Base-by-base conservation (phyloP, 2,329 filamentous ascomycete genomes). In the Verticillium albo-atrum region DNA sequence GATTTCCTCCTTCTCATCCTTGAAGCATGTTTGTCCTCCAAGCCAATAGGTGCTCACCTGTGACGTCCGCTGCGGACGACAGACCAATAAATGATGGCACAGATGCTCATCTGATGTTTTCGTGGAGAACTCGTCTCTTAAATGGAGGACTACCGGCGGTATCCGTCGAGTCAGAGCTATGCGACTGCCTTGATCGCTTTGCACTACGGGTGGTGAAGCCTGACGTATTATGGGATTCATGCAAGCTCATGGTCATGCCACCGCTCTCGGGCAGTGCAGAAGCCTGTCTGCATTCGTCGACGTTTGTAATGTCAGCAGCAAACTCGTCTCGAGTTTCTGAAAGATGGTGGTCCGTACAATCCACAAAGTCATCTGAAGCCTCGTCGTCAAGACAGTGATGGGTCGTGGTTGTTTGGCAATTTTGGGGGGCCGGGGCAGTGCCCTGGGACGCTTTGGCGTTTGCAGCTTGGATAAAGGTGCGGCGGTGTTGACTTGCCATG, bases 381-480 rank as follows among this genome's bases (percentile, higher is more conserved):
- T 28, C 51, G 6, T 54, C 27, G 27, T 54, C 26, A 6, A 30
- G 27, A 54, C 20, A 6, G 15, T n/a, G 26, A 14, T 28, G 51
- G 10, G 15, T n/a, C 15, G 27, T 30, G 27, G 2, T 12, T 32
- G 14, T 10, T 6, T 12, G 51, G 27, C 32, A 9, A 32, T 12
- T 27, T 54, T 32, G 51, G n/a, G 51, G 26, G 3, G 26, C 51
- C 32, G n/a, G 30, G 5, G 10, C 27, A 17, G 10, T 20, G n/a
- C 32, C 30, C 34, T 54, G 57, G 28, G 23, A 15, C 42, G 37
- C 37, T 56, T 17, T 57, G 37, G 30, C 25, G 20, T 60, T 60
- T 26, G 58, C 58, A 17, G 35, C 50, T 30, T 37, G 54, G 47
- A 60, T 60, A 4, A 60, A 60, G 42, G 9, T 53, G 55, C 57